Conservation (phyloP, 2,329 filamentous ascomycete genomes). For the Coleophoma eucalyptorum region DNA sequence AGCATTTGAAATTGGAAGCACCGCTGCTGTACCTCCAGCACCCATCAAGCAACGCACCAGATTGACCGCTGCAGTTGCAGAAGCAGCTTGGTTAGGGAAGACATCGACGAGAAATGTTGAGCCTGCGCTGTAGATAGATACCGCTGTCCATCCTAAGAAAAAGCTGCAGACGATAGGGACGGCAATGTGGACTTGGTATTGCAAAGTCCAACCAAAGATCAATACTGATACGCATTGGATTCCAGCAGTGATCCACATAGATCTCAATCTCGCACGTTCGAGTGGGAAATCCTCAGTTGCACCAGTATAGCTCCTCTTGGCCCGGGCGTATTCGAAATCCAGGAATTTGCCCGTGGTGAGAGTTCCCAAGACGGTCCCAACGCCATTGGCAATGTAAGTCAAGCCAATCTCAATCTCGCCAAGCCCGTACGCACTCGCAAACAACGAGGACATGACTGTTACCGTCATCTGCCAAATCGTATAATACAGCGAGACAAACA, state of each 20-base stretch:
- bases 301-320: too few relatives aligned
- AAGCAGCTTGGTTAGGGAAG: slow-evolving; percentile 26
- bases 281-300: too few relatives aligned
- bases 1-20: slow-evolving; percentile 19
- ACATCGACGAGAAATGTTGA: slow-evolving; percentile 30
- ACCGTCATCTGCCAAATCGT: slow-evolving; percentile 23
- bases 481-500: slow-evolving; percentile 22
- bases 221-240: too few relatives aligned
- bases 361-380: too few relatives aligned
- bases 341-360: too few relatives aligned
- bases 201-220: slow-evolving; percentile 13
- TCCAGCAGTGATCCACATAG: too few relatives aligned
- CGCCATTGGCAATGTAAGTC: too few relatives aligned
- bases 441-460: slow-evolving; percentile 17
- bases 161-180: slow-evolving; percentile 29
- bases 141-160: slow-evolving; percentile 28
- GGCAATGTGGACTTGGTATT: slow-evolving; percentile 26
- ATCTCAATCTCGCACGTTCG: too few relatives aligned
- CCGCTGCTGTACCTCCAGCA: slow-evolving; percentile 26
- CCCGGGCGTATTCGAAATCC: too few relatives aligned
- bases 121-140: slow-evolving; percentile 28
- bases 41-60: slow-evolving; percentile 29
- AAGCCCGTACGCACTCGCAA: background rate
- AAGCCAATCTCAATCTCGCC: too few relatives aligned
- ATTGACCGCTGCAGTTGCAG: slow-evolving; percentile 31